Evolutionary conservation across 2,329 filamentous ascomycete species (phyloP).

Genomic region (Sarocladium brachiariae): DNA sequence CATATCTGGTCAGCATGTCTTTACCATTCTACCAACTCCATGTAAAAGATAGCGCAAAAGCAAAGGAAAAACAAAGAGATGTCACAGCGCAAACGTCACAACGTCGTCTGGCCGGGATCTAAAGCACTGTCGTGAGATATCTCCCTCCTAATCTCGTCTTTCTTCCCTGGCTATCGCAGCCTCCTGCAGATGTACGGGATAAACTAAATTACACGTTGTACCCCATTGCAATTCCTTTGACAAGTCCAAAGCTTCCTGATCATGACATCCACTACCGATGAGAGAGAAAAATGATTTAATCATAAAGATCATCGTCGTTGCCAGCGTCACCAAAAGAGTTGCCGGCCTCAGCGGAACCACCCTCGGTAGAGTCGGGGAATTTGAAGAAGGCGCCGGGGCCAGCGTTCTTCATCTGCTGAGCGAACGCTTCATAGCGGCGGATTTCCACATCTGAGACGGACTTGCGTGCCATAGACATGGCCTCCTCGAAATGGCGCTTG

Average conservation of each 20-base stretch:
- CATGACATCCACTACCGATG: not conserved
- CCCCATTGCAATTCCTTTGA: not conserved
- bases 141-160: not conserved
- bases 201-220: slow-evolving; percentile 39
- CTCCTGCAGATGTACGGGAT: slow-evolving; percentile 18
- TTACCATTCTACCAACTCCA: slow-evolving; percentile 13
- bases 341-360: slow-evolving; percentile 50
- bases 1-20: not conserved
- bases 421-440: slow-evolving; percentile 94
- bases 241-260: slow-evolving; percentile 1
- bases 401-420: slow-evolving; percentile 98
- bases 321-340: slow-evolving; percentile 75
- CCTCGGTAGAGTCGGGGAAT: slow-evolving; percentile 68
- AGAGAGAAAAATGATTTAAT: slow-evolving; percentile 50
- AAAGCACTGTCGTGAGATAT: not conserved
- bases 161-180: not conserved
- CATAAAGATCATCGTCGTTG: slow-evolving; percentile 95
- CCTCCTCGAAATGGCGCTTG: slow-evolving; percentile 96
- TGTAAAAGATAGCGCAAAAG: slow-evolving; percentile 1
- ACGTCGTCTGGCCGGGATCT: not conserved
- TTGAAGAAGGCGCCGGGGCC: slow-evolving; percentile 97
- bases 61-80: too few species aligned
- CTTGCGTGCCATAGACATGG: slow-evolving; percentile 88
- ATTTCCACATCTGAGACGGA: slow-evolving; percentile 97
- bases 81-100: not conserved